Evolutionary conservation across 2,329 filamentous ascomycete genomes (phyloP).

Genomic region (Helicocarpus griseus): DNA sequence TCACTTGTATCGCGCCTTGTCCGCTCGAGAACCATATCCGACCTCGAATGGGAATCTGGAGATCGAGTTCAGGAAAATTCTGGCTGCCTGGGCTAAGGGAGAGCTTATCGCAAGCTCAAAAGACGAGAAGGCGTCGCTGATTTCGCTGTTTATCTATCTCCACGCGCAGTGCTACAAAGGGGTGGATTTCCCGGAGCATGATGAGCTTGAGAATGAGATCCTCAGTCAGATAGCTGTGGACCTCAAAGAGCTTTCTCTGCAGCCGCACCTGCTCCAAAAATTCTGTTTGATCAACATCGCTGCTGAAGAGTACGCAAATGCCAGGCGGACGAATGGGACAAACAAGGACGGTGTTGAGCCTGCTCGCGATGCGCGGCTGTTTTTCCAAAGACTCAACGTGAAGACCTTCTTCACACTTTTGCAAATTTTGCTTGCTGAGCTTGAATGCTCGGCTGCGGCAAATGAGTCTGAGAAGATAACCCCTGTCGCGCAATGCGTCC

Average conservation of each 20-base stretch:
- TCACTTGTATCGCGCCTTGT: conserved; percentile 75
- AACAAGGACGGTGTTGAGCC: conserved; percentile 38
- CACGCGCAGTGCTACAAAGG: conserved; percentile 79
- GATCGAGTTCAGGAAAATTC: conserved; percentile 63
- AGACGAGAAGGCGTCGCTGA: conserved; percentile 50
- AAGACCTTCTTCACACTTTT: conserved; percentile 66
- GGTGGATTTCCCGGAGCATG: conserved; percentile 61
- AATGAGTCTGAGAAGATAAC: conserved; percentile 43
- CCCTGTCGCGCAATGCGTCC: conserved; percentile 48
- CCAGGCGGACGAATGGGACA: conserved; percentile 40
- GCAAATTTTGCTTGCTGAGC: conserved; percentile 58
- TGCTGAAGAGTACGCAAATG: conserved; percentile 62
- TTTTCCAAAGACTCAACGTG: conserved; percentile 67
- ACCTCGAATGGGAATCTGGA: conserved; percentile 68
- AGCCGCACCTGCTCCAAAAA: conserved; percentile 56
- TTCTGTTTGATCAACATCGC: conserved; percentile 80
- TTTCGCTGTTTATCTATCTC: conserved; percentile 74
- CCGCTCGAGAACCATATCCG: conserved; percentile 63
- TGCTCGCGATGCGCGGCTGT: conserved; percentile 35
- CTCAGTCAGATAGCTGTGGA: conserved; percentile 66
- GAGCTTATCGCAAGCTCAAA: conserved; percentile 26
- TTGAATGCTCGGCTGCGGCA: conserved; percentile 46
- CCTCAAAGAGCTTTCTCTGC: conserved; percentile 57
- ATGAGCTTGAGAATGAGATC: conserved; percentile 78
- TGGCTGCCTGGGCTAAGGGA: conserved; percentile 46